phyloP scores from a whole-genome alignment of 1,139 yeast genomes.

The Suzukiozyma palmioleophila region DNA sequence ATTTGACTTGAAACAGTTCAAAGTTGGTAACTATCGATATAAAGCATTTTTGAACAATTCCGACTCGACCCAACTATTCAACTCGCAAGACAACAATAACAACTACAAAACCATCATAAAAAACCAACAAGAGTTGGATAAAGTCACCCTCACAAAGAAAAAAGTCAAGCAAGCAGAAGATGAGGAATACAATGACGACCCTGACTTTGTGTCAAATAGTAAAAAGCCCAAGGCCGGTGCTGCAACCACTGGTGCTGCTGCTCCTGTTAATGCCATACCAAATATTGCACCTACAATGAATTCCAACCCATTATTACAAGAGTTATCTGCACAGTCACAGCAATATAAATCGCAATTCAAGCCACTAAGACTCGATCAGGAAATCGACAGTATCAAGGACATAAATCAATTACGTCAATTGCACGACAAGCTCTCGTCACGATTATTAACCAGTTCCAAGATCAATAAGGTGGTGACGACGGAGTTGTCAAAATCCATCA shows the following conservation, averaged over 20 bases:
- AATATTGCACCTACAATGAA: slow-evolving; percentile 6
- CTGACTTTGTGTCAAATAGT: slow-evolving; percentile 9
- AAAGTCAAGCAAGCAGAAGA: not conserved
- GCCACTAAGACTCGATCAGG: slow-evolving; percentile 5
- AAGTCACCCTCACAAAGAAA: not conserved
- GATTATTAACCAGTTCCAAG: slow-evolving; percentile 42
- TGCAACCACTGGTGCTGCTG: slow-evolving; percentile 1
- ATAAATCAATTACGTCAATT: slow-evolving; percentile 16
- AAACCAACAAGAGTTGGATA: slow-evolving; percentile 10
- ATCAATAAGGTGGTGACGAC: slow-evolving; percentile 42
- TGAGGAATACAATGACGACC: slow-evolving; percentile 10
- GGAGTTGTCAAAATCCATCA: slow-evolving; percentile 33
- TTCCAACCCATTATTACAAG: slow-evolving; percentile 1
- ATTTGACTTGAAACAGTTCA: slow-evolving; percentile 30
- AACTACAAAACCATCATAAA: slow-evolving; percentile 7
- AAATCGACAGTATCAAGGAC: slow-evolving; percentile 15
- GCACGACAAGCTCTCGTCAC: slow-evolving; percentile 16
- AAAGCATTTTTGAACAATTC: slow-evolving; percentile 18
- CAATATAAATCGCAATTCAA: slow-evolving; percentile 4
- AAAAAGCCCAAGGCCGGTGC: slow-evolving; percentile 7
- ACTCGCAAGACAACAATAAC: not conserved
- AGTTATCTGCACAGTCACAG: slow-evolving; percentile 1
- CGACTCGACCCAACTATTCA: slow-evolving; percentile 4
- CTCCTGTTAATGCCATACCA: not conserved
- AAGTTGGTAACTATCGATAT: slow-evolving; percentile 30